Base-by-base conservation (phyloP, 1,139 yeast species). In the Suhomyces taliae region DNA sequence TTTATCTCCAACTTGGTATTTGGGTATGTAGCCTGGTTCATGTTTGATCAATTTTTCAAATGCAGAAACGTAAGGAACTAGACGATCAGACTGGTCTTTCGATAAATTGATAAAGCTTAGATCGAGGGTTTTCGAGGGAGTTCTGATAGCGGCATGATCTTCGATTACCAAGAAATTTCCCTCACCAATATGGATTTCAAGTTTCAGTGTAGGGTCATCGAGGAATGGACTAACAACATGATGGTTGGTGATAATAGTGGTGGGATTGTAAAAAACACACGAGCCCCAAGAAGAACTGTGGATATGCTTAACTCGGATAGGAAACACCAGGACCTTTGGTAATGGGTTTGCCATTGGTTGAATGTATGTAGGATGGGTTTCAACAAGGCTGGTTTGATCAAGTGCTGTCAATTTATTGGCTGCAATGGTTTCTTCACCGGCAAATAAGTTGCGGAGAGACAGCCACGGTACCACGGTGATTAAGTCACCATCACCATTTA, bases 401-500 rank as follows among this genome's bases (percentile, higher is more conserved):
- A n/a, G n/a, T 8, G 19, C 36, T 10, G 19, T 29, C 26, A 40
- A 31, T 40, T 36, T 40, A 36, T 40, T 40, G 15, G 39, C 24
- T 24, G 32, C 9, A 9, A 29, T 29, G 11, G n/a, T 4, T 9
- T 29, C 11, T 29, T 29, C 32, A 3, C 32, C 7, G 7, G 32
- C 32, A 29, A 29, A 29, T 9, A 29, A 7, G 11, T 29, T 29
- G 1, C 32, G 32, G n/a, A 29, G 32, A 11, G 32, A 9, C 32
- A 29, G 32, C 88, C 87, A 83, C 0, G 85, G 74, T 3, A 78
- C 55, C 3, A 82, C 69, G 4, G 78, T 60, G 19, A 78, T 60
- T 47, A 85, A 60, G 32, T 82, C 83, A 1, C 90, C 90, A 53
- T 83, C 87, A 7, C 87, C 87, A 51, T 79, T 76, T 10, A 50